Base-by-base conservation (phyloP, 2,329 filamentous ascomycete species). In the Hirsutella thompsonii region DNA sequence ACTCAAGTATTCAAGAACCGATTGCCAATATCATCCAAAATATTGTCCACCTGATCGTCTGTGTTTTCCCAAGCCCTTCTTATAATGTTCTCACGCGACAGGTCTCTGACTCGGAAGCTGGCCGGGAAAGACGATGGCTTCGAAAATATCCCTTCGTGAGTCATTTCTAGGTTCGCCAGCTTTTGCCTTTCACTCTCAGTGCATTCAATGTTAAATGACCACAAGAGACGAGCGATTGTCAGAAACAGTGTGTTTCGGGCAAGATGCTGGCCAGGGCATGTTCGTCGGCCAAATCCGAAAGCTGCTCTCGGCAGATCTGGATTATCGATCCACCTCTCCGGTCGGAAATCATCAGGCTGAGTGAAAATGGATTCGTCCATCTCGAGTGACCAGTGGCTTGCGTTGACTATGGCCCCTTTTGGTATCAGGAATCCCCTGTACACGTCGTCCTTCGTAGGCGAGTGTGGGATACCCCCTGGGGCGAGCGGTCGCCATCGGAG, bases 401-500 rank as follows among this genome's bases (percentile, higher is more conserved):
- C 29, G 4, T 41, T 30, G 10, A 44, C 32, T 2, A 26, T 36
- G 13, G 42, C 28, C 2, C 38, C 42, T 23, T 44, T 66, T 8
- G 72, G 72, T 36, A 77, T 70, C 19, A 63, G 50, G 52, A 63
- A 67, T 20, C 64, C 69, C 16, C 66, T 61, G 49, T 70, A 72
- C 14, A 55, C 50, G 46, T 70, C 62, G 38, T 70, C 68, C 40
- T 64, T 57, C 1, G 63, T 68, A 1, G 66, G 64, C 8, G 67
- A 64, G 45, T 72, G 68, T 1, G 72, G 71, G 37, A 69, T 63
- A 1, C 67, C 67, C 14, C 66, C 41, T 0, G 41, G 37, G 6
- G 37, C 62, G 1, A 74, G 66, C 0, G 72, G 70, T 5, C 72
- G 62, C 71, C 74, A 76, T 2, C 74, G 63, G 10, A 76, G 54